phyloP scores from a whole-genome alignment of 2,329 filamentous ascomycete species.

The Colletotrichum sp. region DNA sequence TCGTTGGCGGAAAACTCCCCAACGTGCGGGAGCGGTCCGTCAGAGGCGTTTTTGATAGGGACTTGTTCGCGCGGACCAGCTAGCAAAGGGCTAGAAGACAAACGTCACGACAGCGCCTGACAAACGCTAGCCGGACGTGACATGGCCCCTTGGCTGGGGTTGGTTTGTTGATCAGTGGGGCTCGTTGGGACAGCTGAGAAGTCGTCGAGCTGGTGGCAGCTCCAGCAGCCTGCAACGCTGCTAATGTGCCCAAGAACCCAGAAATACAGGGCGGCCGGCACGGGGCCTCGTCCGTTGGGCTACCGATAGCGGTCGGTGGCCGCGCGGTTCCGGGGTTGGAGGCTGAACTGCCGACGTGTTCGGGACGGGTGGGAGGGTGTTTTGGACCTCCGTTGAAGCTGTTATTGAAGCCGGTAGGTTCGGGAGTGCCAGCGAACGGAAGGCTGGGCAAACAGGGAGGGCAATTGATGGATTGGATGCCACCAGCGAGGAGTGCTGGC shows the following conservation, averaged over 20 bases:
- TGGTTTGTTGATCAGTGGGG: constrained; percentile 1
- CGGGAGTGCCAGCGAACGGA: not conserved
- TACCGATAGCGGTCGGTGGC: not conserved
- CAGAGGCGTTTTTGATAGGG: not conserved
- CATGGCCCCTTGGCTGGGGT: not conserved
- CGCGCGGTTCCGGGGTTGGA: constrained; percentile 1
- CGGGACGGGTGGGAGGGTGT: not conserved
- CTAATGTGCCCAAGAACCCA: not conserved
- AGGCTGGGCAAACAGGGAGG: not conserved
- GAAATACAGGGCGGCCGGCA: not conserved
- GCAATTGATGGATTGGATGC: not conserved
- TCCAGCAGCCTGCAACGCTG: not conserved
- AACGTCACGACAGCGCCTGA: not conserved
- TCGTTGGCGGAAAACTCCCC: not conserved
- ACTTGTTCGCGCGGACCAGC: not conserved
- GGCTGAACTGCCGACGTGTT: not conserved
- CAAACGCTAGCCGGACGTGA: not conserved
- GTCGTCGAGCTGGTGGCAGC: not conserved
- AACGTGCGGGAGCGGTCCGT: not conserved
- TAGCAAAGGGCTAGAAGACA: not conserved
- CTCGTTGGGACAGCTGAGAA: not conserved
- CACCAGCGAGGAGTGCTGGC: not conserved
- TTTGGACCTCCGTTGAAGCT: not conserved
- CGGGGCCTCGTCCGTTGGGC: not conserved
- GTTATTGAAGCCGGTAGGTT: not conserved